Base-by-base conservation (phyloP, 148 eudicot genomes). In the Amaranthus cruentus region DNA sequence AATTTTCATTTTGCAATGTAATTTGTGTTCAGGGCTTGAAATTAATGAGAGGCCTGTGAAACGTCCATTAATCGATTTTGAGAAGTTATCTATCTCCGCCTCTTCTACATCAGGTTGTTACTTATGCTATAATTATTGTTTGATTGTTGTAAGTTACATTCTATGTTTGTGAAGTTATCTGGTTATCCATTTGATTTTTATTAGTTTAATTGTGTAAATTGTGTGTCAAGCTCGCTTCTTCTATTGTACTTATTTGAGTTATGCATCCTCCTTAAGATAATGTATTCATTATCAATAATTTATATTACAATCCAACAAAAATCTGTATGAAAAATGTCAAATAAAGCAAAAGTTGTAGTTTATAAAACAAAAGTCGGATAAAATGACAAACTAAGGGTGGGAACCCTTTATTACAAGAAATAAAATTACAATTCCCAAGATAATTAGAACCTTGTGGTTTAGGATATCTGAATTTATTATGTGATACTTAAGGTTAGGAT, bases 31-130 rank as follows among this genome's bases (percentile, higher is more conserved):
- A 66, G 84, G 87, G 87, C 82, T 84, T 76, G 82, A 84, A 78
- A 81, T 84, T 58, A 84, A 75, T 52, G 87, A 81, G 60, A 81
- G 84, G 59, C 84, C 87, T 66, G 68, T 70, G 44, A 84, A 84
- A 60, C 82, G 82, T 14, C 81, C 87, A 4, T 67, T 84, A 15
- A 47, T 84, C 38, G 79, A 84, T 73, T 79, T 84, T 54, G 79
- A 76, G 74, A 84, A 84, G 70, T 73, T 84, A 10, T 81, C 81
- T 3, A 57, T 84, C 14, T 60, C 81, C 59, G 60, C 64, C 57
- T 62, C 85, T 21, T 50, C 82, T 13, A 28, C 73, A 48, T 65
- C 47, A 68, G 77, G 81, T 66, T n/a, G 3, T 1, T n/a, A 9
- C 2, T 62, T 62, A 10, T 42, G 9, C 3, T 28, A 21, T 6